Evolutionary conservation across 257 asterid species (phyloP).

Genomic region (Solanum chilense): DNA sequence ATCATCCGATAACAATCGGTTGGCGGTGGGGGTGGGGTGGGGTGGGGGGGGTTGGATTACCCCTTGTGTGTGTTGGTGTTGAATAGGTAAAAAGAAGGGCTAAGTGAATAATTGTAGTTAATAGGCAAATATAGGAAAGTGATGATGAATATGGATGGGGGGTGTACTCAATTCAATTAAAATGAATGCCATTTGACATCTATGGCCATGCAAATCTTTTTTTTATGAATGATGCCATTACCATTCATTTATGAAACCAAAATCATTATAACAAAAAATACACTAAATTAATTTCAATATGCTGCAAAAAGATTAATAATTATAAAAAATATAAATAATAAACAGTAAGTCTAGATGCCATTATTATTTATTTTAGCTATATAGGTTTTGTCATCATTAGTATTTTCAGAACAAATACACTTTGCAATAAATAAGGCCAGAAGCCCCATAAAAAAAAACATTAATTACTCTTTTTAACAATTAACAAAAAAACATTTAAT

Average conservation of each 20-base stretch:
- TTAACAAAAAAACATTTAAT: too few species aligned
- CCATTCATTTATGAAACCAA: conserved; percentile 38
- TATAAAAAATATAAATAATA: conserved; percentile 1
- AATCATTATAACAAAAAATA: conserved; percentile 28
- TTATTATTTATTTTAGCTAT: conserved; percentile 22
- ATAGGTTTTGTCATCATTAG: conserved; percentile 48
- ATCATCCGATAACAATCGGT: neutral
- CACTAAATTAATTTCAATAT: conserved; percentile 20
- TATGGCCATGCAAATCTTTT: conserved; percentile 45
- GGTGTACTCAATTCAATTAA: conserved; percentile 11
- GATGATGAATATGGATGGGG: neutral
- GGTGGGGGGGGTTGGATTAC: neutral
- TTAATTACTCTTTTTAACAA: neutral
- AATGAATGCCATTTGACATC: conserved; percentile 23
- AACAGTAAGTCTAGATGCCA: conserved; percentile 18
- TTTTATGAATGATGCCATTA: conserved; percentile 20
- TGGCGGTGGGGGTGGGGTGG: neutral
- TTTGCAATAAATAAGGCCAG: neutral
- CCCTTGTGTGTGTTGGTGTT: neutral
- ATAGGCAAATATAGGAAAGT: conserved; percentile 11
- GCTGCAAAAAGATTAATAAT: conserved; percentile 20
- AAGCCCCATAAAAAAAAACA: neutral
- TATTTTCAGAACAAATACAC: conserved; percentile 18
- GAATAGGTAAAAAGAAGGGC: conserved; percentile 3
- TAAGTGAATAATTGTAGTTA: conserved; percentile 40